Evolutionary conservation across 768 basidiomycete genomes (phyloP).

Genomic region (Kwoniella mangroviensis): DNA sequence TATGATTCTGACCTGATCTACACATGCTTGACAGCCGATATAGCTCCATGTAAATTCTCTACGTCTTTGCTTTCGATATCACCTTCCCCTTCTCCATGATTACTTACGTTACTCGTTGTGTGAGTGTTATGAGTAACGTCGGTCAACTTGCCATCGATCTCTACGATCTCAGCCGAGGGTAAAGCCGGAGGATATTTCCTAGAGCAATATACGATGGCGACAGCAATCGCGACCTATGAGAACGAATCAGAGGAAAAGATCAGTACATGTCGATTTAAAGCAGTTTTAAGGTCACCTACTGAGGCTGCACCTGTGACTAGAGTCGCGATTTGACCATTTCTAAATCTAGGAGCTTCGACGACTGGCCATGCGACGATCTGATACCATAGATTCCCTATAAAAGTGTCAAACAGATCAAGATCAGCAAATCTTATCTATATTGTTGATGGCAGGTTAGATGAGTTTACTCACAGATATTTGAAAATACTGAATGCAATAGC

Average conservation of each 20-base stretch:
- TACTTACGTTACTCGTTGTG: not conserved
- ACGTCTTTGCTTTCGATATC: conserved; percentile 11
- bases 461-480: conserved; percentile 10
- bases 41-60: conserved; percentile 4
- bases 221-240: conserved; percentile 18
- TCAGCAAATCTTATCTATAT: no score
- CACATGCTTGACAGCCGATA: conserved; percentile 1
- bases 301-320: conserved; percentile 31
- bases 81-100: not conserved
- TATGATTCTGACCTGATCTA: not conserved
- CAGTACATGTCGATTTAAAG: not conserved
- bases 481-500: not conserved
- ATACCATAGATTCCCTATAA: conserved; percentile 51
- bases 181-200: conserved; percentile 25
- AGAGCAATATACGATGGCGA: conserved; percentile 25
- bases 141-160: conserved; percentile 15
- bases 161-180: conserved; percentile 8
- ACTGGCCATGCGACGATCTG: conserved; percentile 69
- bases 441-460: not conserved
- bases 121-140: not conserved
- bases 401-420: no score
- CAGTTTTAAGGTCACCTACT: conserved; percentile 9
- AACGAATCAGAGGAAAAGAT: not conserved
- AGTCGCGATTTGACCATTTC: conserved; percentile 66
- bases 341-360: conserved; percentile 71